These are phyloP conservation scores for Rostrohypoxylon terebratum DNA, from an alignment of 495 filamentous ascomycete genomes.

Conservation along the genomic window DNA sequence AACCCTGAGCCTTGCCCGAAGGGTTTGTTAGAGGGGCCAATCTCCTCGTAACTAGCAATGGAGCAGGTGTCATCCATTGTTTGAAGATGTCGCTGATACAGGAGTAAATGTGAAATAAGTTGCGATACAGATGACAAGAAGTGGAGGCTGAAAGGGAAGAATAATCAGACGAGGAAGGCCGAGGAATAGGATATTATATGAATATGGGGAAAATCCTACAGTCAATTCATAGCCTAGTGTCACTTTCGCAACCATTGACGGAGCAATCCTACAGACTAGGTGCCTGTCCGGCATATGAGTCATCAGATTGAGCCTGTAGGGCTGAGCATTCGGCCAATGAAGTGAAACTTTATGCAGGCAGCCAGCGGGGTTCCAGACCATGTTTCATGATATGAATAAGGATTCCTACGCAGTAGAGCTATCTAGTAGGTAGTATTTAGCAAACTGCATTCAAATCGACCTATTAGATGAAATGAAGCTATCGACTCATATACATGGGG, in stretches of 20 bases:
- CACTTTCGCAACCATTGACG: background rate
- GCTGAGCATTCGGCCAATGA: slow-evolving; percentile 14
- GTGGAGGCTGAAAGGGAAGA: background rate
- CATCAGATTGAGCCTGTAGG: slow-evolving; percentile 1
- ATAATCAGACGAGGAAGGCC: background rate
- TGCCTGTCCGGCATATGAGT: slow-evolving; percentile 16
- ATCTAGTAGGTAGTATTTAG: too few species aligned
- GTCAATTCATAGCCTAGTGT: slow-evolving; percentile 3
- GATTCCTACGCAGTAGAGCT: too few species aligned
- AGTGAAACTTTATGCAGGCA: slow-evolving; percentile 17
- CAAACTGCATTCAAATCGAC: background rate
- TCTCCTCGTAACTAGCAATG: slow-evolving; percentile 46
- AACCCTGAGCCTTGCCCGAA: background rate
- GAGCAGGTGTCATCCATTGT: slow-evolving; percentile 40
- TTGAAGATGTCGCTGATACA: background rate
- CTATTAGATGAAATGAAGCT: background rate
- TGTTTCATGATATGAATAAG: background rate
- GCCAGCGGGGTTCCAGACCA: slow-evolving; percentile 15
- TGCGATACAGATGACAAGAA: background rate
- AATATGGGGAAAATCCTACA: background rate
- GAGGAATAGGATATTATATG: background rate
- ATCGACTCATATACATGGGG: background rate
- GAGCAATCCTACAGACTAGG: slow-evolving; percentile 15
- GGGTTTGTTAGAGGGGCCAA: slow-evolving; percentile 26
- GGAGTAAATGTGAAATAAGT: background rate